Evolutionary conservation across 2,329 filamentous ascomycete species (phyloP), one percentile per base, ranked within the genome.

Genomic region (Sclerotinia trifoliorum): DNA sequence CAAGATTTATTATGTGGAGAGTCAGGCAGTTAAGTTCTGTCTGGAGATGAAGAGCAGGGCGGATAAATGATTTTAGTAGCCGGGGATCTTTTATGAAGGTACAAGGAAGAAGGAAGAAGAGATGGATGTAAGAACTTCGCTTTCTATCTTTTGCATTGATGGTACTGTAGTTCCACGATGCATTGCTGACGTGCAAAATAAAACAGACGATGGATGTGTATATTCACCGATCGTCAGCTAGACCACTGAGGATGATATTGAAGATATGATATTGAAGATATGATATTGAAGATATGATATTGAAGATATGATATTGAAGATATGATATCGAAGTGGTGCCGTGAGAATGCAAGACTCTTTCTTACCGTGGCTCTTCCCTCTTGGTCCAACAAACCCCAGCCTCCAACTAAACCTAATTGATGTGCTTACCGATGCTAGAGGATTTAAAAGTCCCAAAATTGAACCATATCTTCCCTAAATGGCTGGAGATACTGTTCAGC

Each of bases 381-480:
- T 26, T 7, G 17, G 11, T 29, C 29, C n/a, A 15, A 17, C 10
- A 17, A 57, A 6, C 35, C 49, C 55, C 55, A 26, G 55, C 55
- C 32, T 57, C 11, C 55, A 57, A 57, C 55, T 57, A 57, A 42
- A n/a, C 55, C 55, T 32, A 15, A 57, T 42, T 19, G 32, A 57
- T 57, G 17, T 26, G 32, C n/a, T 32, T 42, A 1, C 55, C 55
- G 55, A 57, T 57, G 55, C 55, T 57, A 57, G 55, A 42, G 8
- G 1, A 19, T 48, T 42, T 42, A n/a, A 42, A 49, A 1, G 48
- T 48, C 17, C 29, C 32, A 35, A 39, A 8, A 39, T 21, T 57
- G 55, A 57, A 57, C 35, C 55, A 56, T 39, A n/a, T 57, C 55
- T 19, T 35, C 4, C 48, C 48, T 10, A 39, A 35, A 11, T 6